Base-by-base conservation (phyloP, 768 basidiomycete species). In the Brasilioporus rufonigricans region DNA sequence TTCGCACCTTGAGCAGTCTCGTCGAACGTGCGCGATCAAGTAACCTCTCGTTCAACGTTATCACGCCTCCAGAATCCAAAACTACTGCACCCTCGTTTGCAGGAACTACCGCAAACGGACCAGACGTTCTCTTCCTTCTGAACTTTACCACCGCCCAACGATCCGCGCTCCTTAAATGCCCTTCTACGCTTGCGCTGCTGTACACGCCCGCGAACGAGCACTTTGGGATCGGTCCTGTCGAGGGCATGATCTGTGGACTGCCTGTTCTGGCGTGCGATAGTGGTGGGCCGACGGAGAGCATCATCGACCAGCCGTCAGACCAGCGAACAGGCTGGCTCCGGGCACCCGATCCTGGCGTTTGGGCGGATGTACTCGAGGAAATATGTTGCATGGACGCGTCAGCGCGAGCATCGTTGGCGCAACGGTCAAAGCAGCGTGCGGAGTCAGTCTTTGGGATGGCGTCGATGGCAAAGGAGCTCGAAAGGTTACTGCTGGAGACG, bases 151-250 rank as follows among this genome's bases (percentile, higher is more conserved):
- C 87, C 7, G 61, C 76, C 1, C 96, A 98, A 67, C 88, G 95
- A 29, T 84, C 89, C 1, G 86, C 86, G 8, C 81, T 98, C 1
- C 83, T 99, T 35, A 81, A 74, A 13, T 79, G 83, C 5, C 68
- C 81, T 0, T 80, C 79, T 5, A 91, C 92, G 0, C 71, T 83
- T 16, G 90, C 83, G 0, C 76, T 98, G 0, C 78, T 99, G 8
- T 99, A 99, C 69, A 99, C 96, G 0, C 97, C 96, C 0, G 75
- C 81, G 9, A 96, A 96, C 69, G 96, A 99, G 64, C 96, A 99
- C 69, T 97, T 98, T 68, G 97, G 96, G 2, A 98, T 99, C 61
- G 95, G 88, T 0, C 96, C 97, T 2, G 82, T 98, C 4, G 96
- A 99, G 69, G 94, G 84, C 0, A 98, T 98, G 93, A 80, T 85